phyloP scores from a whole-genome alignment of 108 stramenopile genomes.

The Cyclotella choctawhatcheeana region DNA sequence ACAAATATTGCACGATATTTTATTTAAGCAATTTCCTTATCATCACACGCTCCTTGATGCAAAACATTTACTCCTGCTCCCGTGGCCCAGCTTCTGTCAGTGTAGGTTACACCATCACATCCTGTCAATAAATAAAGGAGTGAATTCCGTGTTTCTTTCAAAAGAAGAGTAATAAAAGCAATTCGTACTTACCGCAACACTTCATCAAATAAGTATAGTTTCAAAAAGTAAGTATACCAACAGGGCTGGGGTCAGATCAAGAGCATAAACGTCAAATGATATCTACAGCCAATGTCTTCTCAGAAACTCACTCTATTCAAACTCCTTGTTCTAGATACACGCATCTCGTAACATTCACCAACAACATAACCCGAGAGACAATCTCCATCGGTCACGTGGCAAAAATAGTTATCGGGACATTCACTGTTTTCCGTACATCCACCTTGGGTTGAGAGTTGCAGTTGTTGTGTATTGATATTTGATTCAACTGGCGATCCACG shows the following conservation, averaged over 20 bases:
- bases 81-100: constrained; percentile 3
- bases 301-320: neutral
- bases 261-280: too few species aligned
- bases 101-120: constrained; percentile 5
- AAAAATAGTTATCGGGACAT: neutral
- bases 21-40: constrained; percentile 3
- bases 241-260: neutral
- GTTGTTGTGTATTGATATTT: too few species aligned
- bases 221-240: neutral
- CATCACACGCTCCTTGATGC: neutral
- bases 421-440: neutral
- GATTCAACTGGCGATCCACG: neutral
- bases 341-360: constrained; percentile 7
- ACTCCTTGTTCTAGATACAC: neutral
- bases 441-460: neutral
- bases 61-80: neutral
- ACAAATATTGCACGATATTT: too few species aligned
- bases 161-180: neutral
- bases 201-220: neutral
- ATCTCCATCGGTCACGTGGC: constrained; percentile 2
- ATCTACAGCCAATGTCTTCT: neutral
- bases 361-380: neutral
- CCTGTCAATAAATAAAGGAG: neutral
- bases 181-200: neutral
- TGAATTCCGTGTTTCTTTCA: neutral